Conservation (phyloP, 148 eudicot species). For the Polygonum maritimum region DNA sequence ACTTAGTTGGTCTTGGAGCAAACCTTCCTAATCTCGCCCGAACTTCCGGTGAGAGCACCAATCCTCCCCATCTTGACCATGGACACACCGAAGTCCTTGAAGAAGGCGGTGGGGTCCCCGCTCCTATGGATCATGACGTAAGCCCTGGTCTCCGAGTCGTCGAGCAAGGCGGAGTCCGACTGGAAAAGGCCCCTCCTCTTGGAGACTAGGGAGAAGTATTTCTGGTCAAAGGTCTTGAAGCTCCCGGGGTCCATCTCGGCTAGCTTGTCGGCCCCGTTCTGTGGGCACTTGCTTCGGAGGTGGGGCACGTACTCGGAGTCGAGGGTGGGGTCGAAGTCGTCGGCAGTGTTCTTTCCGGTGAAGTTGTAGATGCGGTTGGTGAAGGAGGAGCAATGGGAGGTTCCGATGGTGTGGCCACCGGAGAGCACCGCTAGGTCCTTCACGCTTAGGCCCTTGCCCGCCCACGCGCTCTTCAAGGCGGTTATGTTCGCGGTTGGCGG, state of each 20-base stretch:
- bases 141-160: constrained; percentile 18
- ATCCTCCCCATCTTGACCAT: constrained; percentile 35
- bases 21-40: constrained; percentile 41
- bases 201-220: constrained; percentile 6
- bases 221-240: constrained; percentile 6
- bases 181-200: constrained; percentile 14
- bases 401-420: constrained; percentile 38
- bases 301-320: constrained; percentile 1
- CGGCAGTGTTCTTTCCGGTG: constrained; percentile 17
- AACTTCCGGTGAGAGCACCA: constrained; percentile 29
- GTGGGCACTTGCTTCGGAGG: not conserved
- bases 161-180: constrained; percentile 19
- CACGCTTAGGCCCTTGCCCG: constrained; percentile 25
- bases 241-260: constrained; percentile 13
- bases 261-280: not conserved
- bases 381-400: constrained; percentile 26
- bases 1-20: constrained; percentile 28
- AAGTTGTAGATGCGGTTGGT: constrained; percentile 28
- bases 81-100: constrained; percentile 30
- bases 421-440: constrained; percentile 55
- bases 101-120: constrained; percentile 16
- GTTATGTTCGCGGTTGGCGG: constrained; percentile 30
- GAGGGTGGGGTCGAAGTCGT: not conserved
- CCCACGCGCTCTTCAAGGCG: constrained; percentile 18
- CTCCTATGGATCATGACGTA: constrained; percentile 18